A percentile compares a stretch with the other conserved stretches of the same genome.
phyloP scores from a whole-genome alignment of 805 yeast genomes.

The Metschnikowia bowlesiae region DNA sequence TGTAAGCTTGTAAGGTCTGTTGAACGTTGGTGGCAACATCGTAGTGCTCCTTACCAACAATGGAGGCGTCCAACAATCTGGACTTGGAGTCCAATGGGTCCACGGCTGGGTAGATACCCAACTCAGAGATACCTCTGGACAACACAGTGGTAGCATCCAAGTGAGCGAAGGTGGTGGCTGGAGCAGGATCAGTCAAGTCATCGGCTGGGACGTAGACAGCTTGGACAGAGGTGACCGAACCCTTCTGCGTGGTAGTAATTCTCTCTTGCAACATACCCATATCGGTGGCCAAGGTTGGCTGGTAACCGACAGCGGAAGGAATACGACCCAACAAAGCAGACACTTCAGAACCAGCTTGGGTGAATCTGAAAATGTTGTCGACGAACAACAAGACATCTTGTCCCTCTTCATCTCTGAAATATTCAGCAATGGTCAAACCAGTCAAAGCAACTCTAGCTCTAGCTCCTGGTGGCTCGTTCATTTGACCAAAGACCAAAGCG shows the following conservation, averaged over 20 bases:
- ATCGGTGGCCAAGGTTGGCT: conserved; percentile 99
- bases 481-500: conserved; percentile 98
- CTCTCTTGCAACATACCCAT: conserved; percentile 99
- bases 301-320: conserved; percentile 99
- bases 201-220: conserved; percentile 99
- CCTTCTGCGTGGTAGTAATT: conserved; percentile 99
- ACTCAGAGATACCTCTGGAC: conserved; percentile 99
- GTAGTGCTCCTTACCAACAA: conserved; percentile 99
- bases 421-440: conserved; percentile 99
- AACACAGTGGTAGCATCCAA: conserved; percentile 99
- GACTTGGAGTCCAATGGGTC: conserved; percentile 99
- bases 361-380: conserved; percentile 99
- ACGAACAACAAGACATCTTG: conserved; percentile 99
- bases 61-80: conserved; percentile 93
- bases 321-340: conserved; percentile 99
- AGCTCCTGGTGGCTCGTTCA: conserved; percentile 99
- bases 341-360: conserved; percentile 99
- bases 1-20: conserved; percentile 99
- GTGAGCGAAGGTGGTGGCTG: conserved; percentile 99
- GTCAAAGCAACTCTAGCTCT: conserved; percentile 99
- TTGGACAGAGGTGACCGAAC: conserved; percentile 99
- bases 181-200: conserved; percentile 99
- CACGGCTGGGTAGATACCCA: conserved; percentile 99
- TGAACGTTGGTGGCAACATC: conserved; percentile 91
- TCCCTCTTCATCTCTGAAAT: conserved; percentile 99